Conservation (phyloP, 2,329 filamentous ascomycete genomes). For the Penicillium concentricum region DNA sequence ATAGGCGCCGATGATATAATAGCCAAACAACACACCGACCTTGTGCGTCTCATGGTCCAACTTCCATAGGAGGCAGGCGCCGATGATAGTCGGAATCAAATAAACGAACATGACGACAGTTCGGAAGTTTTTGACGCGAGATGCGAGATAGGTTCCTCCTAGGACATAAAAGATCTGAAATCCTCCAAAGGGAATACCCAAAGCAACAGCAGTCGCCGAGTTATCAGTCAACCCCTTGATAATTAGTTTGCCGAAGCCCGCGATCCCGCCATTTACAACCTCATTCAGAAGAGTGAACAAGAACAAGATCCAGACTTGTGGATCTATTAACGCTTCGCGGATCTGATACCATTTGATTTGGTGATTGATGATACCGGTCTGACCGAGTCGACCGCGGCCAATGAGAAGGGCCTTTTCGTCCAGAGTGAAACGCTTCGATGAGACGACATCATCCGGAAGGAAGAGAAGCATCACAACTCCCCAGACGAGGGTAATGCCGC, state of each 20-base stretch:
- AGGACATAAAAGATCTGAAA: constrained; percentile 55
- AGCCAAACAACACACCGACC: constrained; percentile 51
- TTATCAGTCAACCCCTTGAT: constrained; percentile 48
- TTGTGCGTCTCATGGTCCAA: constrained; percentile 44
- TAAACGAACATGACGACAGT: constrained; percentile 56
- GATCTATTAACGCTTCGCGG: constrained; percentile 47
- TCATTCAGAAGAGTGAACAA: constrained; percentile 54
- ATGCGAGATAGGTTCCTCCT: constrained; percentile 53
- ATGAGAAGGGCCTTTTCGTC: constrained; percentile 49
- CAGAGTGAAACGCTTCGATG: constrained; percentile 42
- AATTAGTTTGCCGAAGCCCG: constrained; percentile 58
- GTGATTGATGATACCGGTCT: constrained; percentile 50
- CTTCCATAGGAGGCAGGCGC: constrained; percentile 53
- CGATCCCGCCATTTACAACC: constrained; percentile 52
- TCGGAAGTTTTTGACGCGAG: constrained; percentile 51
- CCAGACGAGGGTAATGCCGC: constrained; percentile 46
- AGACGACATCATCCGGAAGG: constrained; percentile 47
- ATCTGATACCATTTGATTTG: constrained; percentile 52
- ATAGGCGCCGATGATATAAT: constrained; percentile 52
- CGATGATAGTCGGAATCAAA: constrained; percentile 53
- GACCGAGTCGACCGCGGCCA: constrained; percentile 36
- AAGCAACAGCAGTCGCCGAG: constrained; percentile 49
- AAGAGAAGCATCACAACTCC: constrained; percentile 41
- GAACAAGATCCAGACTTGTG: constrained; percentile 48
- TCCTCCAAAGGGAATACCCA: constrained; percentile 56